These are phyloP conservation scores for Beverwykella pulmonaria DNA, from an alignment of 495 filamentous ascomycete genomes.

Conservation along the genomic window DNA sequence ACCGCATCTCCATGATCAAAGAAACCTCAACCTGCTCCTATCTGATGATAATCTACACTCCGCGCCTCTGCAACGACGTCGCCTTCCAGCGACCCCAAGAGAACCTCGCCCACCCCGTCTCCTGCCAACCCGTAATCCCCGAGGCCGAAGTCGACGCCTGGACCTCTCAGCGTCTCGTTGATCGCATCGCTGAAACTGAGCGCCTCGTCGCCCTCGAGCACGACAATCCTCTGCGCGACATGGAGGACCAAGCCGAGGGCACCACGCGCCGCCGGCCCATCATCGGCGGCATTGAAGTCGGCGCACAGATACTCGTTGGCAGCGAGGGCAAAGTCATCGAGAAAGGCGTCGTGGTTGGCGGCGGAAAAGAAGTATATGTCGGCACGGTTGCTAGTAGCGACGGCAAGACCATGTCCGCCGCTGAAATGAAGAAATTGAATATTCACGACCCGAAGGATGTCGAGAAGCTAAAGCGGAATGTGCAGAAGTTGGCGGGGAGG, in stretches of 20 bases:
- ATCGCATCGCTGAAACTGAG: conserved; percentile 15
- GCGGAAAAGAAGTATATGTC: conserved; percentile 53
- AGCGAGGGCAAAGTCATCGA: conserved; percentile 60
- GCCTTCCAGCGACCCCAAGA: conserved; percentile 88
- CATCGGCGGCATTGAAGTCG: conserved; percentile 64
- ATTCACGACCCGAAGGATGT: conserved; percentile 66
- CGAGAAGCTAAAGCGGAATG: conserved; percentile 63
- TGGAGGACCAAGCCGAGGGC: conserved; percentile 29
- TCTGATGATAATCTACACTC: conserved; percentile 91
- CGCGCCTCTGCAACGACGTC: conserved; percentile 87
- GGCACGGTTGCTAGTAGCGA: conserved; percentile 49
- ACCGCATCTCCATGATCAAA: conserved; percentile 93
- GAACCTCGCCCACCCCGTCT: conserved; percentile 74
- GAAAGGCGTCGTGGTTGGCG: conserved; percentile 59
- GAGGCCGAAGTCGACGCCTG: conserved; percentile 62
- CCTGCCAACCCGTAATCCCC: conserved; percentile 71
- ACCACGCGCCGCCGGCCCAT: conserved; percentile 41
- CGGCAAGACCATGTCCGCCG: conserved; percentile 55
- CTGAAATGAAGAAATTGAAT: conserved; percentile 68
- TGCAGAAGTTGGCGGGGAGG: conserved; percentile 55
- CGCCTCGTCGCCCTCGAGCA: conserved; percentile 34
- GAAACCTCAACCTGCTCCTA: conserved; percentile 93
- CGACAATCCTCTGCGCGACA: conserved; percentile 20
- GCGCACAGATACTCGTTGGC: conserved; percentile 60
- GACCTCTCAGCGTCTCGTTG: conserved; percentile 51